These are phyloP conservation scores for Talaromyces borbonicus DNA, from an alignment of 495 filamentous ascomycete genomes.

Conservation along the genomic window DNA sequence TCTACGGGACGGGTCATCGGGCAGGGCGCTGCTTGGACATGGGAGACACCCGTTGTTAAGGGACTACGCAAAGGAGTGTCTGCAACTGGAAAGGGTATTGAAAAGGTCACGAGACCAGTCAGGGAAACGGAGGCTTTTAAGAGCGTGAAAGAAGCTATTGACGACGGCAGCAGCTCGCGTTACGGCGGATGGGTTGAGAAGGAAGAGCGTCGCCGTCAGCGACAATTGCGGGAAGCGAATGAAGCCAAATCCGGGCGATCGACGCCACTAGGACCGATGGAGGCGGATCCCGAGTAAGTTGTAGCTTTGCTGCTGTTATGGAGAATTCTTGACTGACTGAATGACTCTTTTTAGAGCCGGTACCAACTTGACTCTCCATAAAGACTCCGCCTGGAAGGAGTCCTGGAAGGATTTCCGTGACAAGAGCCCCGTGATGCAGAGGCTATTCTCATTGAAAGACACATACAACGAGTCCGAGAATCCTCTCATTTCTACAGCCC, in stretches of 20 bases:
- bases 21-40: constrained; percentile 87
- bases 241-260: constrained; percentile 42
- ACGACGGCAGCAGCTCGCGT: constrained; percentile 90
- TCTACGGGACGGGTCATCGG: constrained; percentile 78
- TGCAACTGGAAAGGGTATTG: constrained; percentile 73
- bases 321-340: constrained; percentile 5
- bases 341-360: constrained; percentile 57
- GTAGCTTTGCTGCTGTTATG: neutral
- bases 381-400: constrained; percentile 93
- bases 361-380: constrained; percentile 88
- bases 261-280: constrained; percentile 42
- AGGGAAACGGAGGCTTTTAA: constrained; percentile 90
- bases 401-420: constrained; percentile 91
- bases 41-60: constrained; percentile 89
- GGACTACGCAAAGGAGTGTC: constrained; percentile 81
- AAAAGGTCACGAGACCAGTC: constrained; percentile 87
- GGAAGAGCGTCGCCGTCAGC: constrained; percentile 72
- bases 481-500: constrained; percentile 83
- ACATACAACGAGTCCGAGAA: constrained; percentile 95
- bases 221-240: constrained; percentile 62
- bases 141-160: constrained; percentile 89
- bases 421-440: constrained; percentile 77
- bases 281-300: constrained; percentile 81
- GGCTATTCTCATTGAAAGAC: constrained; percentile 69
- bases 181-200: constrained; percentile 96